Evolutionary conservation across 208 protist genomes (phyloP), one percentile per base, ranked within the genome.

Genomic region (Trypanosoma conorhini): DNA sequence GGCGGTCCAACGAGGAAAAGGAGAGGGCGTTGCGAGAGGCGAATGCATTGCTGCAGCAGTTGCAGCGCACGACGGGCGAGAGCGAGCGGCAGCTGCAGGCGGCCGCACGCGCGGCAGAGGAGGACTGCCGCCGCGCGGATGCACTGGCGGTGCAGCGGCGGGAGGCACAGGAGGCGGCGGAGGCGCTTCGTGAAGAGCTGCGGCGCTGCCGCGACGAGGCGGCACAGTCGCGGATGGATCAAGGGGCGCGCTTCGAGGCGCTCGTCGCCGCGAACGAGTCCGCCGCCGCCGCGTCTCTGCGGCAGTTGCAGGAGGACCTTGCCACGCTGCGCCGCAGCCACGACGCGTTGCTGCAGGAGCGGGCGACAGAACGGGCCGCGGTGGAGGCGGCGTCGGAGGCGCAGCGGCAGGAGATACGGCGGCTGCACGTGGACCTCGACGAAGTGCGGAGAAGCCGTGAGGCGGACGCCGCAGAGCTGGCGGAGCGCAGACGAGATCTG

Each of bases 401-500:
- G 15, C 56, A 68, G 42, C 24, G 33, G n/a, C n/a, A 60, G 24
- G 57, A 56, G n/a, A 15, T 62, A 28, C 22, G 8, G 51, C 38
- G 46, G 57, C 54, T 77, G 55, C 54, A 50, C 59, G 59, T 68
- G 33, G 67, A 55, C 22, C n/a, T 73, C 35, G 48, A 50, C 24
- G 77, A 82, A 64, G 50, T 85, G 31, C 63, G 69, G 38, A 42
- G 61, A 61, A 72, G 59, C 17, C 63, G 28, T 19, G 68, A 81
- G 30, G 67, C 77, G 38, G 61, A 64, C 38, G 63, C 57, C 9
- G 55, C 30, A 35, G 54, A 76, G 35, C 26, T 76, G 61, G 64
- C 52, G 50, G 40, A 31, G 17, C 51, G 59, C 59, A 48, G 22
- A 22, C 17, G 24, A 21, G 35, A 42, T 10, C 28, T 70, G 30